phyloP scores from a whole-genome alignment of 495 filamentous ascomycete genomes.

The Neurospora sp. region DNA sequence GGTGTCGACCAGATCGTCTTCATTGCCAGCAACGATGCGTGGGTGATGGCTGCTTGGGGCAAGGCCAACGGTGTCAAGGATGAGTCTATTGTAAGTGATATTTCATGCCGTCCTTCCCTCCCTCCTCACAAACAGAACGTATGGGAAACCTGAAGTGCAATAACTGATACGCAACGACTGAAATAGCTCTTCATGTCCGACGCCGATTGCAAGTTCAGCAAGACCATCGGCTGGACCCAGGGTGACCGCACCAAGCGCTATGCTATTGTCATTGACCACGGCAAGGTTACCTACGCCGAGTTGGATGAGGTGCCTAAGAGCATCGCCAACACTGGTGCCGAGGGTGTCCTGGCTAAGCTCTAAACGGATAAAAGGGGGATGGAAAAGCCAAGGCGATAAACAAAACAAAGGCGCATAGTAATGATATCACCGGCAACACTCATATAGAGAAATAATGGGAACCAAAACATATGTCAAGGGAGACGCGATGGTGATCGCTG shows the following conservation, averaged over 20 bases:
- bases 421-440: not conserved
- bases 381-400: not conserved
- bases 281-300: conserved; percentile 81
- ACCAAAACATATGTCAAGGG: not conserved
- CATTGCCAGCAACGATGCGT: conserved; percentile 84
- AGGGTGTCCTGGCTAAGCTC: conserved; percentile 60
- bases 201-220: conserved; percentile 64
- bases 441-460: not conserved
- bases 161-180: conserved; percentile 1
- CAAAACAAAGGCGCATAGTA: not conserved
- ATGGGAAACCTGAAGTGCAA: not conserved
- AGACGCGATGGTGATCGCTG: not conserved
- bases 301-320: conserved; percentile 62
- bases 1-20: conserved; percentile 80
- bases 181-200: conserved; percentile 79
- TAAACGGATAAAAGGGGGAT: conserved; percentile 21
- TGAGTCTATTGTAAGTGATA: conserved; percentile 60
- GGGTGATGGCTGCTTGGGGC: conserved; percentile 90
- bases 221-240: conserved; percentile 71
- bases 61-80: conserved; percentile 82
- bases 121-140: not conserved
- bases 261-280: conserved; percentile 81
- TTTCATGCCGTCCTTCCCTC: not conserved
- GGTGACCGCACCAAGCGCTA: conserved; percentile 70
- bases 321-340: conserved; percentile 61